A percentile compares a stretch with the other conserved stretches of the same genome.
Conservation (phyloP, 2,329 filamentous ascomycete genomes). For the Westerdykella ornata region DNA sequence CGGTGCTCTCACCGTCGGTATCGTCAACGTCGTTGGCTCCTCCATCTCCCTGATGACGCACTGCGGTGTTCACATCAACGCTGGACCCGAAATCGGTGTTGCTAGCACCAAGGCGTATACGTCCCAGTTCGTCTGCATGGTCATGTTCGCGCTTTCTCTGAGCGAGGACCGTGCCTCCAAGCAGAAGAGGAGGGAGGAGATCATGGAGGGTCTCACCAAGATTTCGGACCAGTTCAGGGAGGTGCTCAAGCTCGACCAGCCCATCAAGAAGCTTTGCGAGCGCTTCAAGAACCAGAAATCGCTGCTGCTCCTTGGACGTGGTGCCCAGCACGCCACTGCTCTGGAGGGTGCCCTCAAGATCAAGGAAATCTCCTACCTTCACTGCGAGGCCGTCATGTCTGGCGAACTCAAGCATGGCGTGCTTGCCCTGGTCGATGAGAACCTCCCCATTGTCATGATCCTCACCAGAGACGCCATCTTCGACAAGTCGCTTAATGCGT, state of each 20-base stretch:
- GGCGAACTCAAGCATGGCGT: slow-evolving; percentile 99
- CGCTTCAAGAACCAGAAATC: slow-evolving; percentile 98
- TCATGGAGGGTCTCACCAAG: slow-evolving; percentile 85
- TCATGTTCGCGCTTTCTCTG: slow-evolving; percentile 97
- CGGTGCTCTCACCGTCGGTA: slow-evolving; percentile 91
- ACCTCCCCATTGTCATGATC: slow-evolving; percentile 99
- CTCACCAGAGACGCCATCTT: slow-evolving; percentile 93
- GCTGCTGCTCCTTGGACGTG: slow-evolving; percentile 84
- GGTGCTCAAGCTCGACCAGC: slow-evolving; percentile 82
- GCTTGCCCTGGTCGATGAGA: slow-evolving; percentile 92
- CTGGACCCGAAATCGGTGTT: slow-evolving; percentile 96
- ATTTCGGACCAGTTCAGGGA: slow-evolving; percentile 88
- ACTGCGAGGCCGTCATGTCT: slow-evolving; percentile 99
- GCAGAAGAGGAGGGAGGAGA: slow-evolving; percentile 82
- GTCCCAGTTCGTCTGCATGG: slow-evolving; percentile 98
- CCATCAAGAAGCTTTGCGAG: slow-evolving; percentile 89
- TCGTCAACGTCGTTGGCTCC: slow-evolving; percentile 97
- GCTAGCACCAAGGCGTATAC: slow-evolving; percentile 99
- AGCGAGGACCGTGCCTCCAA: slow-evolving; percentile 96
- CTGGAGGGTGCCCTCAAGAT: slow-evolving; percentile 97
- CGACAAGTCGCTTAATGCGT: slow-evolving; percentile 98
- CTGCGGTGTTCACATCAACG: slow-evolving; percentile 99
- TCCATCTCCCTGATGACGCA: slow-evolving; percentile 98
- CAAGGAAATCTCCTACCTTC: slow-evolving; percentile 99
- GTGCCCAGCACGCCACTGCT: slow-evolving; percentile 93